Conservation (phyloP, 1,284 basidiomycete genomes). For the Xerocomus amazonicus region DNA sequence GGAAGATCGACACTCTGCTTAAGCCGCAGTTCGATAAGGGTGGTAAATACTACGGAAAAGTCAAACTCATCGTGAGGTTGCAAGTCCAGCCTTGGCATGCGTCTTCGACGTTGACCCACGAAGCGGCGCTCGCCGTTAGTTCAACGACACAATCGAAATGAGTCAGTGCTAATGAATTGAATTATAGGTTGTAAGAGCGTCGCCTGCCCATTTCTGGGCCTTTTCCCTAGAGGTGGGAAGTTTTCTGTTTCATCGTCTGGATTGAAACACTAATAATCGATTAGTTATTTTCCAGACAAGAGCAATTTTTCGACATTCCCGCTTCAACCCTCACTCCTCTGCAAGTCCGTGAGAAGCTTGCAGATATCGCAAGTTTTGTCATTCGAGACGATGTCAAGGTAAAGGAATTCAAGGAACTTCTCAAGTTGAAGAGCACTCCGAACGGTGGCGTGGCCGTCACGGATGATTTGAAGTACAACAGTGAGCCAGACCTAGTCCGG, state of each 20-base stretch:
- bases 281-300: conserved; percentile 76
- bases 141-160: neutral
- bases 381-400: conserved; percentile 44
- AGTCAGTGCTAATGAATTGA: neutral
- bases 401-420: conserved; percentile 56
- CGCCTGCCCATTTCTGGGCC: conserved; percentile 76
- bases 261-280: neutral
- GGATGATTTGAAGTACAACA: conserved; percentile 82
- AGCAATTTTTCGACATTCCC: conserved; percentile 76
- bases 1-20: conserved; percentile 57
- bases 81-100: conserved; percentile 87
- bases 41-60: conserved; percentile 72
- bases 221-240: conserved; percentile 65
- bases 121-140: conserved; percentile 78
- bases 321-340: conserved; percentile 65
- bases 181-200: conserved; percentile 54
- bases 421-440: conserved; percentile 58
- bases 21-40: conserved; percentile 56
- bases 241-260: neutral
- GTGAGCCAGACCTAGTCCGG: conserved; percentile 38
- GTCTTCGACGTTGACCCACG: conserved; percentile 71
- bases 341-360: conserved; percentile 75
- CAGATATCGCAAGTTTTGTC: conserved; percentile 50
- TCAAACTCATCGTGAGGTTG: conserved; percentile 75
- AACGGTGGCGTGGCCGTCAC: conserved; percentile 79